phyloP scores from a whole-genome alignment of 768 basidiomycete species.

The Rubroboletus satanas region DNA sequence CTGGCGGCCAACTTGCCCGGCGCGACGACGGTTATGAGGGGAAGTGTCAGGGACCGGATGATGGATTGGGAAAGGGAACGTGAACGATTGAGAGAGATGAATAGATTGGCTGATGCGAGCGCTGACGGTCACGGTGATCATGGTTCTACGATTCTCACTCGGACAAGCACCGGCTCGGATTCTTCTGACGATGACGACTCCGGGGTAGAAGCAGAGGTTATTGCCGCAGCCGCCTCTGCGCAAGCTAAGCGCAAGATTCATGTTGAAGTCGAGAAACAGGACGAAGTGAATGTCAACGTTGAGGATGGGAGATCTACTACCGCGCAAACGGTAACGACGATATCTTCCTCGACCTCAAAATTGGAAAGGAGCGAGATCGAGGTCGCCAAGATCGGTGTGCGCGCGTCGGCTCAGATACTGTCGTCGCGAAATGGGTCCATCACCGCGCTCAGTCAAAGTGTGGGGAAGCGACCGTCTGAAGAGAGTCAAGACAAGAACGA shows the following conservation, averaged over 20 bases:
- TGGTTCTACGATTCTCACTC: slow-evolving; percentile 24
- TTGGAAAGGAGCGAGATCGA: slow-evolving; percentile 30
- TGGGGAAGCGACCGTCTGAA: slow-evolving; percentile 7
- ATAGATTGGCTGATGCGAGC: slow-evolving; percentile 53
- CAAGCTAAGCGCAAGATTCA: slow-evolving; percentile 2
- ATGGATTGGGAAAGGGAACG: slow-evolving; percentile 75
- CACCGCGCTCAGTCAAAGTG: slow-evolving; percentile 7
- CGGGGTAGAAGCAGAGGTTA: slow-evolving; percentile 25
- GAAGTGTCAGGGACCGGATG: slow-evolving; percentile 54
- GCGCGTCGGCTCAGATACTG: slow-evolving; percentile 28
- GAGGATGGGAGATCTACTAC: slow-evolving; percentile 9
- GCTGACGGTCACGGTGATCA: slow-evolving; percentile 37
- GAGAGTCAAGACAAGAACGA: slow-evolving; percentile 6
- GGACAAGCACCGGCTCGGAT: slow-evolving; percentile 10
- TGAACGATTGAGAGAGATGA: slow-evolving; percentile 66
- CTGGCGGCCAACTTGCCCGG: slow-evolving; percentile 18
- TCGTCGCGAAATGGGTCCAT: slow-evolving; percentile 24
- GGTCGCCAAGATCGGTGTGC: slow-evolving; percentile 28
- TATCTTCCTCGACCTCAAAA: slow-evolving; percentile 20
- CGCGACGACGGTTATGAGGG: slow-evolving; percentile 19
- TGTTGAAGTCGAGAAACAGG: background rate
- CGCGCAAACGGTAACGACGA: slow-evolving; percentile 11
- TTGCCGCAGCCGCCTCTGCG: slow-evolving; percentile 18
- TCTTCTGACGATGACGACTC: slow-evolving; percentile 29
- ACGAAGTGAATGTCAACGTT: background rate